Evolutionary conservation across 75 land plant species (phyloP).

Genomic region (Adiantum capillusveneris): DNA sequence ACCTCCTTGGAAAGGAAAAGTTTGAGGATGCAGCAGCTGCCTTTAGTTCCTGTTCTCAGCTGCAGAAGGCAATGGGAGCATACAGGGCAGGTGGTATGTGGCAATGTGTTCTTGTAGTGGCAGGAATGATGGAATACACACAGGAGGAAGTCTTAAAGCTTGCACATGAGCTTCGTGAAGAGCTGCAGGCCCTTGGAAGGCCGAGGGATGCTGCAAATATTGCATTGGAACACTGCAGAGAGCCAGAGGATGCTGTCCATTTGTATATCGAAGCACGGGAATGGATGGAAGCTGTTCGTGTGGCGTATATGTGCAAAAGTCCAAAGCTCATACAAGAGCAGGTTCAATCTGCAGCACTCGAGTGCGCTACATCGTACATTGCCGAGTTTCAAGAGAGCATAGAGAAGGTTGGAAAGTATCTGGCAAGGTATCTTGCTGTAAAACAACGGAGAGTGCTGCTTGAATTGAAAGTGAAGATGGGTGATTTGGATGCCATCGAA

Average conservation of each 20-base stretch:
- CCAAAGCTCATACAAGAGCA: constrained; percentile 42
- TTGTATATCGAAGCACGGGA: constrained; percentile 61
- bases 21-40: constrained; percentile 88
- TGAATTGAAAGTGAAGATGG: constrained; percentile 63
- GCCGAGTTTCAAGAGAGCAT: constrained; percentile 69
- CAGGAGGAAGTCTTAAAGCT: constrained; percentile 39
- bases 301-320: constrained; percentile 44
- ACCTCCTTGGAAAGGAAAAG: constrained; percentile 51
- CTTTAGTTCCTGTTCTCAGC: constrained; percentile 57
- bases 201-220: constrained; percentile 92
- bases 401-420: constrained; percentile 92
- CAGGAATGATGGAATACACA: constrained; percentile 50
- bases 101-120: constrained; percentile 67
- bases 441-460: constrained; percentile 72
- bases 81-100: constrained; percentile 78
- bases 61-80: constrained; percentile 76
- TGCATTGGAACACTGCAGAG: constrained; percentile 74
- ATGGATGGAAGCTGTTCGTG: constrained; percentile 89
- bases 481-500: constrained; percentile 44
- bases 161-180: constrained; percentile 85
- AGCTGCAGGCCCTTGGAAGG: constrained; percentile 89
- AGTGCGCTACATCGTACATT: constrained; percentile 55
- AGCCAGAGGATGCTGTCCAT: constrained; percentile 46
- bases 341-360: constrained; percentile 53
- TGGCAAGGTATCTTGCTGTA: constrained; percentile 77